Base-by-base conservation (phyloP, 2,329 filamentous ascomycete genomes). In the Sphaerulina vaccinii region DNA sequence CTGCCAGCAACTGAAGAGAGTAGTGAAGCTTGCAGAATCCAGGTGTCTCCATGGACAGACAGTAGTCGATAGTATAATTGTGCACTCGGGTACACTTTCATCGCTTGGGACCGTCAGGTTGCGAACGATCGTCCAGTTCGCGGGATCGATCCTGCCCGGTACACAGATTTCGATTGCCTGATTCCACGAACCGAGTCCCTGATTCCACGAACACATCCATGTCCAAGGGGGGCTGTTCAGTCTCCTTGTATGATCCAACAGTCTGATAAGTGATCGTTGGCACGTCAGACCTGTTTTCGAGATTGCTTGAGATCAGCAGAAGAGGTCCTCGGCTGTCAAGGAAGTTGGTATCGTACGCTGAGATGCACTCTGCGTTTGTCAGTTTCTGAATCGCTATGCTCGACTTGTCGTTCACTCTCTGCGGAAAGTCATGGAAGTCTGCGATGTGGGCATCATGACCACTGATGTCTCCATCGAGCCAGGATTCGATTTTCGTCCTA, bases 1-100 rank as follows among this genome's bases (percentile, higher is more conserved):
- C 43, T 1, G 36, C 45, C 2, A 49, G 19, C 8, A 55, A 27
- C 2, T 48, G 35, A 5, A 52, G 13, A 11, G 55, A 57, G 50
- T 54, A 58, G 18, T 57, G 49, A 3, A 58, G 10, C 9, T 15
- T 38, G 19, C 57, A 60, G 27, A 49, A 48, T 8, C 18, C 2
- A 9, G 33, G 27, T 1, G 21, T 40, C 13, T 15, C 21, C 18
- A 40, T 35, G 4, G 49, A 39, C 6, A 60, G 19, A 23, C 57
- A 60, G 22, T 54, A 55, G 0, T 46, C 22, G 3, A 36, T 9
- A 5, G 35, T 15, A 15, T 45, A 43, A 0, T 49, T 51, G 16
- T 48, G 37, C 10, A 58, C 13, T 10, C n/a, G n/a, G n/a, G n/a
- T n/a, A n/a, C n/a, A n/a, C n/a, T n/a, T n/a, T n/a, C n/a, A n/a